A percentile compares a stretch with the other conserved stretches of the same genome.
Conservation (phyloP, 139 green algal genomes). For the Auxenochlorella pyrenoidosa region DNA sequence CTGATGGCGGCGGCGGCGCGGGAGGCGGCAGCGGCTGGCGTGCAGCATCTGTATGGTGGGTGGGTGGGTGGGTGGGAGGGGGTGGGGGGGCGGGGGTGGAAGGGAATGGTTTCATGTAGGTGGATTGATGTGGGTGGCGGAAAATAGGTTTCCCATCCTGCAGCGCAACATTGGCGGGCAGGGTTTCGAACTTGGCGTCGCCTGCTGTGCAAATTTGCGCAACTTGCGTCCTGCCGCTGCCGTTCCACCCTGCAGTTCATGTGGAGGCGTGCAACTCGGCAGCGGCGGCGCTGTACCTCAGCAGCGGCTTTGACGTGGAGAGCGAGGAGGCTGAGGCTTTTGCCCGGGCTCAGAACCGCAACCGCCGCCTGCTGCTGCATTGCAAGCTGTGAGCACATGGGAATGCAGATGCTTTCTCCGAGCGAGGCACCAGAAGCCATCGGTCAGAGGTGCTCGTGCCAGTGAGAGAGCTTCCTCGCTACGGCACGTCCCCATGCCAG, state of each 20-base stretch:
- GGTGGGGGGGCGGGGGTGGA: background rate
- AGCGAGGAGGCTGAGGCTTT: slow-evolving; percentile 55
- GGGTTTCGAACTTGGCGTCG: too few species aligned
- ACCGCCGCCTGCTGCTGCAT: slow-evolving; percentile 62
- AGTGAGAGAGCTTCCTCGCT: too few species aligned
- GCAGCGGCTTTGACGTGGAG: slow-evolving; percentile 64
- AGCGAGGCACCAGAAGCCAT: too few species aligned
- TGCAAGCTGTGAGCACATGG: slow-evolving; percentile 27
- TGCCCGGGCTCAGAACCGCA: slow-evolving; percentile 56
- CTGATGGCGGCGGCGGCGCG: slow-evolving; percentile 12
- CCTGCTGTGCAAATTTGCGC: too few species aligned
- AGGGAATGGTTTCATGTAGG: background rate
- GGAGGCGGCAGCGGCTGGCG: slow-evolving; percentile 35
- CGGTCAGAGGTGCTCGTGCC: background rate
- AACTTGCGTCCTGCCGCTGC: too few species aligned
- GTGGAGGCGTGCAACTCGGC: slow-evolving; percentile 70
- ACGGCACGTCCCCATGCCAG: too few species aligned
- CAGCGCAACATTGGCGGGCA: too few species aligned
- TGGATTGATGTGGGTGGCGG: too few species aligned
- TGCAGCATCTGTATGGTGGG: slow-evolving; percentile 67
- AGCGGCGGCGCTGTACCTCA: slow-evolving; percentile 66
- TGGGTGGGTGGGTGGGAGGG: too few species aligned
- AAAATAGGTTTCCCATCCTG: too few species aligned
- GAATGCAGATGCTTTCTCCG: too few species aligned
- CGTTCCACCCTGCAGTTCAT: slow-evolving; percentile 75